Base-by-base conservation (phyloP, 1,284 basidiomycete species). In the Vanrija humicola region DNA sequence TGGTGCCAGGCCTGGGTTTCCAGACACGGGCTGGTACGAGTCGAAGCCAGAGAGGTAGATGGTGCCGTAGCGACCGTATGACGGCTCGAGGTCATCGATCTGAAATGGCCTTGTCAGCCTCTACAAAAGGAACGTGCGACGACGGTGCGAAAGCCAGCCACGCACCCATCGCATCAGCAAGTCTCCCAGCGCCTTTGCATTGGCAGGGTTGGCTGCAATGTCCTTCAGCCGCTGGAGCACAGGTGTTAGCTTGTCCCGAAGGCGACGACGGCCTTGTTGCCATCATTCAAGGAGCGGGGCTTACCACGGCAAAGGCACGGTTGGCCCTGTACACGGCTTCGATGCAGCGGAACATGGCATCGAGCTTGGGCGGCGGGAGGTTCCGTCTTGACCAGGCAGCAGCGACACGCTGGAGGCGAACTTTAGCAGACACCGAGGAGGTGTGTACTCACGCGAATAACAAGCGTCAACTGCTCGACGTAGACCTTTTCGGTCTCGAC, bases 101-200 rank as follows among this genome's bases (percentile, higher is more conserved):
- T 95, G 68, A 28, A 8, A 28, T 28, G 5, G 21, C 19, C 6
- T 14, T n/a, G 48, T 54, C 23, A 50, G 48, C 34, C 16, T 19
- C 16, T 19, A 50, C 43, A 23, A 26, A 19, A 25, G 12, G 25
- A 21, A n/a, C 39, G 29, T 43, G 18, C 34, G 29, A 28, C 34
- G 29, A 28, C n/a, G 42, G n/a, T 28, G 28, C 44, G 43, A 12
- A 23, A 38, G 34, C 26, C 10, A 21, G 34, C 62, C 57, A 76
- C 84, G 66, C 64, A 95, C 92, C 95, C 94, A 98, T 77, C 89
- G 86, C 89, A 98, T 97, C 56, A 98, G 81, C 46, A 98, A 79
- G 75, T 98, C 95, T 47, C 95, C 95, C 19, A 98, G 82, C 12
- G 89, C 91, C 72, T 95, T 96, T 15, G 95, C 91, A n/a, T 89